Conservation (phyloP, 495 filamentous ascomycete genomes). For the Pyronema omphalodes region DNA sequence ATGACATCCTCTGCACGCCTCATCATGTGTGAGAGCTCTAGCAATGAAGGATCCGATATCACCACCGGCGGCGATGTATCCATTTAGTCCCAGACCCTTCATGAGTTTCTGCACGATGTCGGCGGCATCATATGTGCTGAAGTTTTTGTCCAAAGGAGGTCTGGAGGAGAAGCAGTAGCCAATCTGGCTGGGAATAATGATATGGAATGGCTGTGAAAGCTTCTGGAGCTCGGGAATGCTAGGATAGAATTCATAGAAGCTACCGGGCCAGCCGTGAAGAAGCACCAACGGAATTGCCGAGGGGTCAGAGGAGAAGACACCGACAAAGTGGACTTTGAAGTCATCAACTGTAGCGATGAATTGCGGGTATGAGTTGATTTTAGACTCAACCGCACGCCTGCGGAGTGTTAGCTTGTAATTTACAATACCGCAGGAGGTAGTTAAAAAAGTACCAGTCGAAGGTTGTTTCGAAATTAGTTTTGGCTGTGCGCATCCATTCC, state of each 20-base stretch:
- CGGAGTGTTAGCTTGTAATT: background rate
- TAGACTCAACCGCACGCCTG: slow-evolving; percentile 34
- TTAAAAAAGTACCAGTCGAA: slow-evolving; percentile 29
- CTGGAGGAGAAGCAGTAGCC: slow-evolving; percentile 42
- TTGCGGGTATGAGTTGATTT: slow-evolving; percentile 47
- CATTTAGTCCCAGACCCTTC: slow-evolving; percentile 39
- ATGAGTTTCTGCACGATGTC: slow-evolving; percentile 40
- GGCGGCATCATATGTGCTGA: slow-evolving; percentile 27
- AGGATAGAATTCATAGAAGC: slow-evolving; percentile 32
- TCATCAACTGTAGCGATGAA: slow-evolving; percentile 33
- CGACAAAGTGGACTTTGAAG: slow-evolving; percentile 43
- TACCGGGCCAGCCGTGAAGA: slow-evolving; percentile 45
- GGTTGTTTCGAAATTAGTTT: slow-evolving; percentile 24
- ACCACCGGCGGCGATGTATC: slow-evolving; percentile 49
- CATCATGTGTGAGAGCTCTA: slow-evolving; percentile 27
- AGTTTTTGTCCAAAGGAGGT: slow-evolving; percentile 33
- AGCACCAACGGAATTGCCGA: slow-evolving; percentile 44
- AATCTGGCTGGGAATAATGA: slow-evolving; percentile 47
- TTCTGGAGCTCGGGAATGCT: slow-evolving; percentile 27
- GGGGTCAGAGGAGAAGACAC: slow-evolving; percentile 37
- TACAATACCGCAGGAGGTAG: background rate
- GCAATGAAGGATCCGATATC: slow-evolving; percentile 42
- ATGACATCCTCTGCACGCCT: slow-evolving; percentile 28
- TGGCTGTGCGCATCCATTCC: slow-evolving; percentile 38
- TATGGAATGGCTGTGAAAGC: slow-evolving; percentile 37